Percentiles rank a stretch among this genome's conserved stretches.
phyloP scores from a whole-genome alignment of 2,329 filamentous ascomycete genomes.

The Colletotrichum gloeosporioides region DNA sequence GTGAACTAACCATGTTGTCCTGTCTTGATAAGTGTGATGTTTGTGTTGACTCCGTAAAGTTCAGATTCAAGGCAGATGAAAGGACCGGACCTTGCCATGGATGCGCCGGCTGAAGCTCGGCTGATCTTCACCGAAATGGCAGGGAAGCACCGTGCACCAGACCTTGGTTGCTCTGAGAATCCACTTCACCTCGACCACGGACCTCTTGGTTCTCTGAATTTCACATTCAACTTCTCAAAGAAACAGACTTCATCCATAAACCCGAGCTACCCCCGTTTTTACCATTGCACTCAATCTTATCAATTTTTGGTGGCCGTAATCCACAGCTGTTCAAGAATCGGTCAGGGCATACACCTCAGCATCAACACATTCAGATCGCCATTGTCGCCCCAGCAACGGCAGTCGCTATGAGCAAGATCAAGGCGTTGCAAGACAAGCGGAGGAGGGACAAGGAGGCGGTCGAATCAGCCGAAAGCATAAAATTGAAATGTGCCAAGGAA shows the following conservation, averaged over 20 bases:
- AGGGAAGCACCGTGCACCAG: neutral
- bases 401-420: neutral
- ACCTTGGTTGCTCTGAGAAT: neutral
- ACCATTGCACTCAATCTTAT: neutral
- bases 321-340: neutral
- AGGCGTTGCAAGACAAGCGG: neutral
- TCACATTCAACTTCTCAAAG: neutral
- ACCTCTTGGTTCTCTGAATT: neutral
- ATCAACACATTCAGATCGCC: neutral
- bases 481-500: conserved; percentile 44
- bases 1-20: conserved; percentile 6
- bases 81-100: neutral
- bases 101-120: conserved; percentile 21
- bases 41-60: neutral
- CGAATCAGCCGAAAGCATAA: conserved; percentile 47
- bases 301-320: neutral
- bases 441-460: conserved; percentile 21
- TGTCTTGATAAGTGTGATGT: neutral
- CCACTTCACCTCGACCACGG: neutral
- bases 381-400: neutral
- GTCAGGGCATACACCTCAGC: neutral
- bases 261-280: neutral
- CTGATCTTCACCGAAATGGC: neutral
- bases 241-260: neutral
- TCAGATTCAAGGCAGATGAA: neutral